Base-by-base conservation (phyloP, 176 grass and related monocot species). In the Oryza rufipogon region DNA sequence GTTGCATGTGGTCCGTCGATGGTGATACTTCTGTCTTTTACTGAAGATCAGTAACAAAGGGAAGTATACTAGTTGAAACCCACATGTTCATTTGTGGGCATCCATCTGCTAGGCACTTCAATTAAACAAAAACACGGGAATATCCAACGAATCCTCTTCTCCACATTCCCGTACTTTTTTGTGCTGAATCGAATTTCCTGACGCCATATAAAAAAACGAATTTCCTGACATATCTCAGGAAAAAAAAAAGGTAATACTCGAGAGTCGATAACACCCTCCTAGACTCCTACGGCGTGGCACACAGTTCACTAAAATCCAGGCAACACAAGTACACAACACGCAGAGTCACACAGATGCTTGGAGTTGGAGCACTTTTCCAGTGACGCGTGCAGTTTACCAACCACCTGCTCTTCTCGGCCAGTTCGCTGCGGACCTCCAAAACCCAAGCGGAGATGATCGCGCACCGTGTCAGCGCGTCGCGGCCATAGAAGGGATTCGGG, bases 361-460 rank as follows among this genome's bases (percentile, higher is more conserved):
- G 51, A 56, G 51, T 19, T 56, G 51, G 16, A 19, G 74, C 60
- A 41, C 74, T 64, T 83, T 36, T 9, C 51, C n/a, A 19, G 38
- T 64, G 89, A 87, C 63, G 70, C 80, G 75, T 83, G 65, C 77
- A 66, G 71, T n/a, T 23, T 54, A 83, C 73, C 83, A 34, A 79
- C 67, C 83, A 23, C 22, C 22, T 2, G 7, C 22, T 25, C 86
- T 7, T 61, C 46, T 3, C 63, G 7, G 19, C 68, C 73, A 11
- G 13, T 19, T 9, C 49, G 61, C 54, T n/a, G 19, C 15, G 8
- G 3, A 51, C 48, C 48, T 4, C 48, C 48, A 16, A 4, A 51
- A 51, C 2, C 48, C 14, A 16, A 54, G 1, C 19, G 19, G 54
- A 54, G 51, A 54, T 38, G 36, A 38, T 38, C 5, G 36, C 36